Conservation (phyloP, 805 yeast species). For the Candida arabinofermentans region DNA sequence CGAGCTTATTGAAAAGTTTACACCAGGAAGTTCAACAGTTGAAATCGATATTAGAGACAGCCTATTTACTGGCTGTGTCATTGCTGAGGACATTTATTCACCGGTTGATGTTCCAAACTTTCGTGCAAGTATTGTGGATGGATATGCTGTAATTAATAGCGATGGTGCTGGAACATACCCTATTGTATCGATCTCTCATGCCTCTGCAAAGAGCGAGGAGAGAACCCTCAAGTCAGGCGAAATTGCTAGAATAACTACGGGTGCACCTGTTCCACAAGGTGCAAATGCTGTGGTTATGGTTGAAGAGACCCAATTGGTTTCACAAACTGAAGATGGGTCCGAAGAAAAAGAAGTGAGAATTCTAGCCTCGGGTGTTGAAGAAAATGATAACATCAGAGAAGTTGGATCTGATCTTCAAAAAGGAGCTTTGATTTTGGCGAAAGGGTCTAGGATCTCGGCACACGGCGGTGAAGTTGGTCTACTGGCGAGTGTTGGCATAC, state of each 20-base stretch:
- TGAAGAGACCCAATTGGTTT: conserved; percentile 42
- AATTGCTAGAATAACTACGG: conserved; percentile 49
- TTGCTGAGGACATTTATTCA: conserved; percentile 40
- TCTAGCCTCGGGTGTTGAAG: conserved; percentile 34
- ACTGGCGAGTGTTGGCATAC: conserved; percentile 44
- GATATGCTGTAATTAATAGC: conserved; percentile 44
- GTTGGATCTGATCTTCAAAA: conserved; percentile 44
- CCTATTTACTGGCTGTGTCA: conserved; percentile 32
- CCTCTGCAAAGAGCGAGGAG: conserved; percentile 28
- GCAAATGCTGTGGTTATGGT: conserved; percentile 52
- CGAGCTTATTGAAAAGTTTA: conserved; percentile 27
- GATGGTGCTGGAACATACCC: conserved; percentile 45
- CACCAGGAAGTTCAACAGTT: conserved; percentile 28
- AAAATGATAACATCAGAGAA: conserved; percentile 44
- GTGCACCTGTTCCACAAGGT: conserved; percentile 54
- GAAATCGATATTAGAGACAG: conserved; percentile 27
- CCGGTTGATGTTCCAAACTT: conserved; percentile 42
- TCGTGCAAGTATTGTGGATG: conserved; percentile 55
- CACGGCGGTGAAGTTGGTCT: conserved; percentile 50
- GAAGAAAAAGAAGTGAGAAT: conserved; percentile 42
- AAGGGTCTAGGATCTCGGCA: conserved; percentile 34
- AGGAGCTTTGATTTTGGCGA: conserved; percentile 34
- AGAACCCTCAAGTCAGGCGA: conserved; percentile 25
- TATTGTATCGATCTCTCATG: conserved; percentile 40
- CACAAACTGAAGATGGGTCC: conserved; percentile 32